Conservation (phyloP, 208 protist genomes). For the Acanthamoeba castellanii region DNA sequence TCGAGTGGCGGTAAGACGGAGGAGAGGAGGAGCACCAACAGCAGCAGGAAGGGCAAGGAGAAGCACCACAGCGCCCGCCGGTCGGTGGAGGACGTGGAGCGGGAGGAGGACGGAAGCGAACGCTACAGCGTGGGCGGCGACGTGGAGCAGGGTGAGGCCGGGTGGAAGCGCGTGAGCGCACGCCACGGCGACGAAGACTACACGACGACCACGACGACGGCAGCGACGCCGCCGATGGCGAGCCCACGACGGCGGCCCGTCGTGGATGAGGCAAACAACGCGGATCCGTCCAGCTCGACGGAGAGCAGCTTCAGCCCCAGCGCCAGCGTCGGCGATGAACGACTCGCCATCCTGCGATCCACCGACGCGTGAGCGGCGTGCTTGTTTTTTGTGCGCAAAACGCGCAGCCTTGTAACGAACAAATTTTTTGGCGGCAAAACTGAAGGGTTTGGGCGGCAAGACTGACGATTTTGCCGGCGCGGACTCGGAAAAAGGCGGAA, state of each 20-base stretch:
- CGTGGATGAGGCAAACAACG: not conserved
- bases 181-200: not conserved
- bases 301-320: not conserved
- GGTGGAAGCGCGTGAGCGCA: not conserved
- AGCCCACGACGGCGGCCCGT: not conserved
- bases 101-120: not conserved
- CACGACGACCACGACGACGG: not conserved
- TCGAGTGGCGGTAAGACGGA: not conserved
- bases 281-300: not conserved
- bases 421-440: too few relatives aligned
- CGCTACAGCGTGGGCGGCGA: constrained; percentile 48
- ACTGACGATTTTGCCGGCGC: too few relatives aligned
- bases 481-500: too few relatives aligned
- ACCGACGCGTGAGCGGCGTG: too few relatives aligned
- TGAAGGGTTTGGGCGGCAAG: too few relatives aligned
- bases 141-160: constrained; percentile 5
- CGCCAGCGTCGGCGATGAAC: not conserved
- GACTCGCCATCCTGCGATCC: too few relatives aligned
- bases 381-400: too few relatives aligned
- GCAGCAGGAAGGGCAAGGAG: not conserved
- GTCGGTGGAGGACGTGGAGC: not conserved
- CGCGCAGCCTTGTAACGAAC: too few relatives aligned
- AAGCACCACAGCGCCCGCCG: not conserved
- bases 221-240: not conserved
- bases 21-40: not conserved